phyloP scores from a whole-genome alignment of 495 filamentous ascomycete genomes.

The Hypoxylon fragiforme region DNA sequence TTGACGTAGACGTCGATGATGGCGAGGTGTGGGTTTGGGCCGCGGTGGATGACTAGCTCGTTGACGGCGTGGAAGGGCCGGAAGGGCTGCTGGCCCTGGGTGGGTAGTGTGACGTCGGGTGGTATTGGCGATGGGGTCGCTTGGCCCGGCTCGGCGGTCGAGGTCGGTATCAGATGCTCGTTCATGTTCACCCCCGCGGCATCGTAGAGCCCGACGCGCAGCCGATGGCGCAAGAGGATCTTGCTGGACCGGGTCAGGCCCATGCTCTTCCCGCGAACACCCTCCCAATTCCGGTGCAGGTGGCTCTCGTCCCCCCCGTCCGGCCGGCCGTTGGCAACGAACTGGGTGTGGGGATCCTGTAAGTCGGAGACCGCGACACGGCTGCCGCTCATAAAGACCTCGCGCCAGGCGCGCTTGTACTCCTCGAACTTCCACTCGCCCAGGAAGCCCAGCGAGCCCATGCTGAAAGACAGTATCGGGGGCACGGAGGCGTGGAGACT shows the following conservation, averaged over 20 bases:
- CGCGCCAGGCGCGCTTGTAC: slow-evolving; percentile 84
- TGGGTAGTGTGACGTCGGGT: neutral
- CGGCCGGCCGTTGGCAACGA: slow-evolving; percentile 28
- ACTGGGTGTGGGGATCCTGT: slow-evolving; percentile 50
- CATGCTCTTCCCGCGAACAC: slow-evolving; percentile 78
- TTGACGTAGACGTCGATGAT: slow-evolving; percentile 87
- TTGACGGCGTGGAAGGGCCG: slow-evolving; percentile 85
- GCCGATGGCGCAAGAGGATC: slow-evolving; percentile 80
- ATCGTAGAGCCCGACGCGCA: slow-evolving; percentile 80
- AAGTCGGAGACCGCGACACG: slow-evolving; percentile 53
- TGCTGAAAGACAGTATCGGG: slow-evolving; percentile 92
- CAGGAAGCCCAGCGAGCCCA: slow-evolving; percentile 93
- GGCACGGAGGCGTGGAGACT: slow-evolving; percentile 79
- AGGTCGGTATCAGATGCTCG: slow-evolving; percentile 49
- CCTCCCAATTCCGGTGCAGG: slow-evolving; percentile 58
- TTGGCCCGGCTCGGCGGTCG: slow-evolving; percentile 46
- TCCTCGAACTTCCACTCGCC: slow-evolving; percentile 96
- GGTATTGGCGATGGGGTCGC: slow-evolving; percentile 33
- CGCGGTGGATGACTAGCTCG: slow-evolving; percentile 91
- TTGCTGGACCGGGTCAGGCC: slow-evolving; percentile 72
- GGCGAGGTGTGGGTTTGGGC: slow-evolving; percentile 83
- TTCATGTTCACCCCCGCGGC: slow-evolving; percentile 59
- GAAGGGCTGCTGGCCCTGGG: slow-evolving; percentile 9
- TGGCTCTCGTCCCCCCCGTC: slow-evolving; percentile 21
- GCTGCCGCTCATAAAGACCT: slow-evolving; percentile 91